Base-by-base conservation (phyloP, 768 basidiomycete genomes). In the Termitomyces sp. region DNA sequence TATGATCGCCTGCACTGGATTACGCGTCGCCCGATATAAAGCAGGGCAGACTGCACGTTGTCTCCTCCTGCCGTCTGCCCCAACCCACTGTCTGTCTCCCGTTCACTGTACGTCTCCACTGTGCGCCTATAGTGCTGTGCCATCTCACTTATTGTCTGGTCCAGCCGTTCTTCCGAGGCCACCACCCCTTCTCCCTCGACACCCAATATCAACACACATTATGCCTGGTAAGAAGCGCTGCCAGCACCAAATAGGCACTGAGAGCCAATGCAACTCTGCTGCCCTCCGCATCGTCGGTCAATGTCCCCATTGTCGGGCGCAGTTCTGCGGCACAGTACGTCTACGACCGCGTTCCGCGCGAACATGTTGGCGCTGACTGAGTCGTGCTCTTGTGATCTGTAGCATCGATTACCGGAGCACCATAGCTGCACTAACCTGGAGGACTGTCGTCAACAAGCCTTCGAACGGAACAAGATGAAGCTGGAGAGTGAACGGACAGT, bases 371-470 rank as follows among this genome's bases (percentile, higher is more conserved):
- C 50, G 9, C 10, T 35, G 35, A 4, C 35, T 69, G 50, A 66
- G 56, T 63, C 55, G 61, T 54, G 26, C 43, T 33, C 56, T 60
- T 43, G 12, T 35, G 56, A 26, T 56, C 57, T 63, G 31, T 55
- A 94, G 89, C 93, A 94, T 68, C 89, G 92, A 58, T 78, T 95
- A 61, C 91, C 93, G 7, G 93, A 94, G 68, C 89, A 91, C 63
- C 92, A 95, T 70, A 79, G 80, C 54, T 95, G 92, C 75, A 80
- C 82, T 62, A 87, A 92, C 59, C 75, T 95, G 60, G 86, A 89
- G 67, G 86, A 86, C 70, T 94, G 92, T 74, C 78, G 87, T 60
- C 87, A 91, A 70, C 87, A 91, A 71, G 92, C 92, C 19, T 94
- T 93, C 67, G 84, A 91, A 62, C 80, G 82, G 66, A 94, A 94